Evolutionary conservation across 1,139 yeast genomes (phyloP), one percentile per base, ranked within the genome.

Genomic region (Candida tropicalis): DNA sequence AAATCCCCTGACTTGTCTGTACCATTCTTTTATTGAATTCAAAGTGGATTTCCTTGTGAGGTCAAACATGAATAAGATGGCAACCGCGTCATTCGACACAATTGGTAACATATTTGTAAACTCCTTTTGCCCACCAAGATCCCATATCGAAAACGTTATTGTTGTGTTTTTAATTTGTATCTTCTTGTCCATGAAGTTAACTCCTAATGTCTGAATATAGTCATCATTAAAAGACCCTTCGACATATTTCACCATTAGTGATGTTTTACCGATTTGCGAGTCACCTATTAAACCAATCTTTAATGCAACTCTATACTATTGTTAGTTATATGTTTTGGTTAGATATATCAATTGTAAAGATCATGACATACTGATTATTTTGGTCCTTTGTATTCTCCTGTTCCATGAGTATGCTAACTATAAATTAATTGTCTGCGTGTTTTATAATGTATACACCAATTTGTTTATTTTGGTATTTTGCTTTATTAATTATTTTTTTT

Each of bases 191-290:
- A 95, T 84, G 65, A 89, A 93, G 59, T 93, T 93, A 46, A 95
- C 98, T 5, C 99, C 99, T 40, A 89, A 63, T 0, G 98, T 93
- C 65, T 90, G 97, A 43, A 91, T 89, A 57, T 93, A 93, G 53
- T 84, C 93, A 57, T 90, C 95, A 59, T 90, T 96, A 60, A 87
- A 93, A 35, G 89, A 81, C 41, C 96, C 96, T 59, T 93, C 97
- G 16, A 93, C 98, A 59, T 93, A 93, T 59, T 93, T 91, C 25
- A 91, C 97, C 99, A 93, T 93, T 45, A 93, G 68, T 8, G 98
- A 89, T 0, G 99, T 93, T 59, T 93, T 93, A 5, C 99, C 99
- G n/a, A 93, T 93, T 57, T 90, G 96, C 1, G 97, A 95, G 62
- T 95, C 99, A 8, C 99, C 99, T 42, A 93, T 84, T 43, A 93